Evolutionary conservation across 2,329 filamentous ascomycete genomes (phyloP).

Genomic region (Elsinoe fawcettii): DNA sequence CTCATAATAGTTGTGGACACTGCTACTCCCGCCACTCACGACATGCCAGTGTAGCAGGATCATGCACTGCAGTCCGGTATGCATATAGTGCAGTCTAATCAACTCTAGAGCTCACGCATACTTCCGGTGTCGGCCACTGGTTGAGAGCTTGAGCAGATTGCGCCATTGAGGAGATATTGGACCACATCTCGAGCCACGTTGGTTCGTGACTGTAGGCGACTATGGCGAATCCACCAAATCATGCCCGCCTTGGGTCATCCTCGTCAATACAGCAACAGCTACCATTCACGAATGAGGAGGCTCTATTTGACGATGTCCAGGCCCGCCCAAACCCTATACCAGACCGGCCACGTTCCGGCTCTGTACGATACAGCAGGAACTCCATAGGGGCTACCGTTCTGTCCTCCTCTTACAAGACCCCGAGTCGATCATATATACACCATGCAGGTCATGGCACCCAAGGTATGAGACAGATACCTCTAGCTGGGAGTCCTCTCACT

Average conservation of each 20-base stretch:
- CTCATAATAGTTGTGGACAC: not conserved
- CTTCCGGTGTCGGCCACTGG: not conserved
- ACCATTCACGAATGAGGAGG: conserved; percentile 20
- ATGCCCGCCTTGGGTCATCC: conserved; percentile 18
- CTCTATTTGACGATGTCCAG: conserved; percentile 13
- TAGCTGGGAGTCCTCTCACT: not conserved
- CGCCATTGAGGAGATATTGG: not conserved
- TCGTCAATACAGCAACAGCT: conserved; percentile 18
- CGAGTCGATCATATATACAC: conserved; percentile 31
- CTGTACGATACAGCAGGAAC: conserved; percentile 16
- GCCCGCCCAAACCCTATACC: conserved; percentile 12
- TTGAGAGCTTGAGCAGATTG: not conserved
- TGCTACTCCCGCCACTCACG: not conserved
- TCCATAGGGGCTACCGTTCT: conserved; percentile 18
- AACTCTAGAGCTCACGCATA: not conserved
- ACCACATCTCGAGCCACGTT: not conserved
- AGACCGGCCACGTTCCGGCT: conserved; percentile 18
- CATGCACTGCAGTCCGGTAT: not conserved
- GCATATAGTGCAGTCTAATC: not conserved
- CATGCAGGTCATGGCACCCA: conserved; percentile 22
- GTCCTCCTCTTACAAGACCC: conserved; percentile 27
- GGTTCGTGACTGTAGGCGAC: not conserved
- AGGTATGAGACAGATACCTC: conserved; percentile 14
- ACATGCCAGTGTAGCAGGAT: not conserved
- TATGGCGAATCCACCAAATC: conserved; percentile 12